These are phyloP conservation scores for Westerdykella ornata DNA, from an alignment of 2,329 filamentous ascomycete species.

Conservation along the genomic window DNA sequence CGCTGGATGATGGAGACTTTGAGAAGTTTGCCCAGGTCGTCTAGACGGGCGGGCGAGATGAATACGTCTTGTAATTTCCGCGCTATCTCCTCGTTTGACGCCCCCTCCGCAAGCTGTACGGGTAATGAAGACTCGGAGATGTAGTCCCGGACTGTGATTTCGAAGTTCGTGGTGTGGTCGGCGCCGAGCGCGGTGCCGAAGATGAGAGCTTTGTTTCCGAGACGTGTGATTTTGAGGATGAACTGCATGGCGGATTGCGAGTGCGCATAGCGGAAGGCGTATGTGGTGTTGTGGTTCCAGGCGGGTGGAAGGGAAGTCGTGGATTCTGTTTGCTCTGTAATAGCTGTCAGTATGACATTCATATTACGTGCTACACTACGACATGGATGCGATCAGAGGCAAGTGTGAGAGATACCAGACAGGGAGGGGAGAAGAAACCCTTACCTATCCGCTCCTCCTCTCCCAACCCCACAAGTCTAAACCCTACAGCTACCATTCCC, in stretches of 20 bases:
- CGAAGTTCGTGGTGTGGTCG: conserved; percentile 73
- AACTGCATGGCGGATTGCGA: conserved; percentile 78
- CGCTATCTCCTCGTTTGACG: conserved; percentile 42
- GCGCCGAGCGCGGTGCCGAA: conserved; percentile 72
- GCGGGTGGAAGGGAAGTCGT: conserved; percentile 58
- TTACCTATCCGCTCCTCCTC: conserved; percentile 71
- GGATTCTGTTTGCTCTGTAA: conserved; percentile 36
- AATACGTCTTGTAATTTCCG: conserved; percentile 54
- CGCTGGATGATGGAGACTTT: conserved; percentile 78
- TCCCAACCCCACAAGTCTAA: conserved; percentile 73
- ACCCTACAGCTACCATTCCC: conserved; percentile 72
- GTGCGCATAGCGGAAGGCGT: conserved; percentile 82
- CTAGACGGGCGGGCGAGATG: conserved; percentile 63
- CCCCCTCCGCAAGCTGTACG: conserved; percentile 43
- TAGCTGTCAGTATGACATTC: too few relatives aligned
- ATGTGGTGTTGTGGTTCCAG: conserved; percentile 72
- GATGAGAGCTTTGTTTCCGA: conserved; percentile 78
- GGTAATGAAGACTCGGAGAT: conserved; percentile 58
- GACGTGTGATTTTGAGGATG: conserved; percentile 71
- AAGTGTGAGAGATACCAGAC: too few relatives aligned
- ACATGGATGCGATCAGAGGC: too few relatives aligned
- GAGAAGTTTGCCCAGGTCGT: conserved; percentile 62
- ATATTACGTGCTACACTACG: too few relatives aligned
- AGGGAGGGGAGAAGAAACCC: conserved; percentile 5
- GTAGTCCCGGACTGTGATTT: conserved; percentile 68